Base-by-base conservation (phyloP, 345 rosid species). In the Kernera saxatilis region DNA sequence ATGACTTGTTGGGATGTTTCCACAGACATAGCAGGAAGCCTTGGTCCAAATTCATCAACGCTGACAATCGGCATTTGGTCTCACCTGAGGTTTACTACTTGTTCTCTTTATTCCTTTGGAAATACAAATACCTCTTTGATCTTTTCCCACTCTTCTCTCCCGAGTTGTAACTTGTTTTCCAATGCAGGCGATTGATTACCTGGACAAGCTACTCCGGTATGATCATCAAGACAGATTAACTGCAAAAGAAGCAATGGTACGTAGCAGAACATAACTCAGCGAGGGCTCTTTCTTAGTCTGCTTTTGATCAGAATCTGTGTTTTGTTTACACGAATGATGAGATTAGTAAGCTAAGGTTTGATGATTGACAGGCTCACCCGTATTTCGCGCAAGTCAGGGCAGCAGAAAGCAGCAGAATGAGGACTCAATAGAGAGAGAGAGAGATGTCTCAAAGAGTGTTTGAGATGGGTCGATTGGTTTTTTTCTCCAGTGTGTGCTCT, bases 151-250 rank as follows among this genome's bases (percentile, higher is more conserved):
- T 5, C 6, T 13, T 36, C 62, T 74, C 21, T 5, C 14, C 5
- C 3, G 4, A 65, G 51, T 8, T 30, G 14, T 59, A 75, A 44
- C 63, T 14, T 9, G 18, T 55, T 10, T 26, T 17, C 25, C 18
- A 58, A 22, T 79, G 74, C 79, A 95, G 99, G 94, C 99, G 25
- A 84, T 92, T 69, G 98, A 92, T 85, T 95, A 84, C 83, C 87
- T 95, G 72, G 97, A 95, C 80, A 85, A 85, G 82, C 90, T 95
- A 54, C 97, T 92, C 19, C 86, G 88, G 11, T 95, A 95, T 73
- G 99, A 95, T 77, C 99, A 92, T 78, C 96, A 90, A 73, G 97
- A 90, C 83, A 84, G 99, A 73, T 72, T 92, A 72, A 95, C 98
- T 59, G 98, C 98, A 41, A 86, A 75, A 79, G 99, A 95, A 83